phyloP scores from a whole-genome alignment of 345 rosid species.

The Gossypium ekmanianum region DNA sequence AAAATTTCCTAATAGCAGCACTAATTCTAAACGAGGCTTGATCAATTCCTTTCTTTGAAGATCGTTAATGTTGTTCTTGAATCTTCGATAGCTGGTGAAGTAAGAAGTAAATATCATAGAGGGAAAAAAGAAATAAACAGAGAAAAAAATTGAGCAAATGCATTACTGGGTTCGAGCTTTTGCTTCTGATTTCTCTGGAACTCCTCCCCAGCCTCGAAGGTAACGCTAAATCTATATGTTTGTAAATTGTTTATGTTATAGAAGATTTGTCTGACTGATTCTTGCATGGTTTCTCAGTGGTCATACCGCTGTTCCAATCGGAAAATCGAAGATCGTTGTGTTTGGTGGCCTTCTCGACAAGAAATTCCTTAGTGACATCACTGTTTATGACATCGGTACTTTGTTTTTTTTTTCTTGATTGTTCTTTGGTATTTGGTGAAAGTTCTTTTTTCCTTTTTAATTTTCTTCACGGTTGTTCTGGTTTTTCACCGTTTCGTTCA shows the following conservation, averaged over 20 bases:
- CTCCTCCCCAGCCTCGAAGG: slow-evolving; percentile 91
- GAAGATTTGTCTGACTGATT: background rate
- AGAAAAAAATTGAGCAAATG: slow-evolving; percentile 31
- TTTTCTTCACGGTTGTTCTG: slow-evolving; percentile 8
- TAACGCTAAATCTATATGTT: background rate
- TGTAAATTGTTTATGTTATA: background rate
- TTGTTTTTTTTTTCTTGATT: background rate
- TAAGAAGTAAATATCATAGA: background rate
- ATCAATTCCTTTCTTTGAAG: background rate
- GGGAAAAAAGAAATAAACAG: background rate
- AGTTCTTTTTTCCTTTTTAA: slow-evolving; percentile 4
- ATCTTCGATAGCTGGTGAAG: background rate
- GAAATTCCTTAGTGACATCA: slow-evolving; percentile 65
- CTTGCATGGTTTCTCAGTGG: slow-evolving; percentile 48
- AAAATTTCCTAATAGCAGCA: background rate
- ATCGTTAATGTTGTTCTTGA: background rate
- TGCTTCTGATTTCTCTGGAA: slow-evolving; percentile 71
- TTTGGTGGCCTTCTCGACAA: slow-evolving; percentile 89
- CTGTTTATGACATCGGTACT: slow-evolving; percentile 80
- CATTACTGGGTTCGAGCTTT: slow-evolving; percentile 91
- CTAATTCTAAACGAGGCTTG: background rate
- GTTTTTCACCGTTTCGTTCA: background rate
- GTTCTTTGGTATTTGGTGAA: background rate
- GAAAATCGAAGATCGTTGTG: slow-evolving; percentile 75
- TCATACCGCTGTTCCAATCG: slow-evolving; percentile 70